phyloP scores from a whole-genome alignment of 352 stramenopile species.

The Hyaloperonospora brassicae region DNA sequence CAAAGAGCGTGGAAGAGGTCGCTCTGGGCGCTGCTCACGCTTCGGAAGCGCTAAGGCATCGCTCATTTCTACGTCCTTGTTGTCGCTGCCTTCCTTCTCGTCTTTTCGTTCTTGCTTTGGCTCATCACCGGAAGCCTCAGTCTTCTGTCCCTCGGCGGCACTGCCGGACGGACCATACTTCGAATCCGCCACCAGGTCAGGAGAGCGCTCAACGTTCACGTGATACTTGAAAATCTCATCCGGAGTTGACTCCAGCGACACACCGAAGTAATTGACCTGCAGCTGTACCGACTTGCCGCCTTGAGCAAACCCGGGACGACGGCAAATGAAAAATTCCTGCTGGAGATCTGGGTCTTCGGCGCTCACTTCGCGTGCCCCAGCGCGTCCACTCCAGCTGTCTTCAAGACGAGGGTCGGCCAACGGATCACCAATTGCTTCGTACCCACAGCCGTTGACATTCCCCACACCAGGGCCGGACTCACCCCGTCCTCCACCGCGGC shows the following conservation, averaged over 20 bases:
- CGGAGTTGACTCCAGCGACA: conserved; percentile 38
- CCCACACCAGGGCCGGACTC: conserved; percentile 38
- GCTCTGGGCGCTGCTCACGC: conserved; percentile 22
- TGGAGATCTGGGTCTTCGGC: conserved; percentile 36
- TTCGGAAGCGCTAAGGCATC: conserved; percentile 21
- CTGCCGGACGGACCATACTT: conserved; percentile 44
- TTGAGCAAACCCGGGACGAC: conserved; percentile 29
- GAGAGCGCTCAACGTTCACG: conserved; percentile 45
- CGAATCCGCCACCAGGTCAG: conserved; percentile 24
- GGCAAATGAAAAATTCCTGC: conserved; percentile 39
- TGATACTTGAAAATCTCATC: conserved; percentile 73
- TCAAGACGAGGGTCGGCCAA: conserved; percentile 44
- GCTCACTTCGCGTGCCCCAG: conserved; percentile 27
- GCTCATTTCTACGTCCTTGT: conserved; percentile 44
- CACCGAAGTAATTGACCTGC: conserved; percentile 56
- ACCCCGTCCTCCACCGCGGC: conserved; percentile 25
- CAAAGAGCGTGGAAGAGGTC: conserved; percentile 35
- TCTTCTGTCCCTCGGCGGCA: conserved; percentile 27
- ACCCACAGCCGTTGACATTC: conserved; percentile 34
- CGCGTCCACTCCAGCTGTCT: conserved; percentile 41
- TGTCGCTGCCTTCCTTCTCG: conserved; percentile 25
- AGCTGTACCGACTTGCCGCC: conserved; percentile 34
- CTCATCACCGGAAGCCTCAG: conserved; percentile 32
- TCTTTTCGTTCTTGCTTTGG: conserved; percentile 27
- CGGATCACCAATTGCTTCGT: conserved; percentile 41